phyloP scores from a whole-genome alignment of 306 rosid species.

The Arachis stenosperma region DNA sequence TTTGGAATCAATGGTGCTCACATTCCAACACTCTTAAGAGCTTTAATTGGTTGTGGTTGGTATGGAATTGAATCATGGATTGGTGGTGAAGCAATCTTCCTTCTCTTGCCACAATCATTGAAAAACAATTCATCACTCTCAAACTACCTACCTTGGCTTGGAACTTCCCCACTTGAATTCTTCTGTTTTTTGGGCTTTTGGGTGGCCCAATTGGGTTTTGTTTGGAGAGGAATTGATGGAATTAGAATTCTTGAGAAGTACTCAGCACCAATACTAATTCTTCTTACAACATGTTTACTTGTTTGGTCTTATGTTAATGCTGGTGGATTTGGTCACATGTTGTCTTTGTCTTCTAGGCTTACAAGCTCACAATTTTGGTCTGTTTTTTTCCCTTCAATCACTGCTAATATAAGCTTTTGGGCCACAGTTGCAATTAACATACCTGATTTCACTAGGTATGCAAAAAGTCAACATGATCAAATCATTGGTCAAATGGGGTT shows the following conservation, averaged over 20 bases:
- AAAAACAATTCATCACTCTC: slow-evolving; percentile 50
- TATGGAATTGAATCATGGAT: slow-evolving; percentile 97
- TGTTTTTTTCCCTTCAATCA: slow-evolving; percentile 78
- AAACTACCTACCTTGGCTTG: slow-evolving; percentile 61
- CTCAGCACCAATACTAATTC: slow-evolving; percentile 83
- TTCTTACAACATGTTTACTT: slow-evolving; percentile 59
- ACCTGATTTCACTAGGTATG: slow-evolving; percentile 85
- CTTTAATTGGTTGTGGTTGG: slow-evolving; percentile 96
- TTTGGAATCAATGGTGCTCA: slow-evolving; percentile 91
- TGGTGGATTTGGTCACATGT: slow-evolving; percentile 80
- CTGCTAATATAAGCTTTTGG: slow-evolving; percentile 94
- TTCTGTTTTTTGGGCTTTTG: slow-evolving; percentile 69
- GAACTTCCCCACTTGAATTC: slow-evolving; percentile 85
- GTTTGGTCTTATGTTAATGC: slow-evolving; percentile 74
- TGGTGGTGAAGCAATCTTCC: slow-evolving; percentile 86
- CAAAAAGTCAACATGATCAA: slow-evolving; percentile 74
- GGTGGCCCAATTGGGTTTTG: slow-evolving; percentile 65
- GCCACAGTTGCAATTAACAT: slow-evolving; percentile 85
- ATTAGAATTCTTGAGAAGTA: slow-evolving; percentile 75
- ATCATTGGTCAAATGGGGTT: slow-evolving; percentile 83
- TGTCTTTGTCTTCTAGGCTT: slow-evolving; percentile 71
- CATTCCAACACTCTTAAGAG: slow-evolving; percentile 77
- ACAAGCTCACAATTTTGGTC: slow-evolving; percentile 65
- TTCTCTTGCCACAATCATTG: slow-evolving; percentile 63
- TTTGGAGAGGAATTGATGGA: slow-evolving; percentile 86